phyloP scores from a whole-genome alignment of 192 early-diverging fungal genomes.

The Coemansia sp. region DNA sequence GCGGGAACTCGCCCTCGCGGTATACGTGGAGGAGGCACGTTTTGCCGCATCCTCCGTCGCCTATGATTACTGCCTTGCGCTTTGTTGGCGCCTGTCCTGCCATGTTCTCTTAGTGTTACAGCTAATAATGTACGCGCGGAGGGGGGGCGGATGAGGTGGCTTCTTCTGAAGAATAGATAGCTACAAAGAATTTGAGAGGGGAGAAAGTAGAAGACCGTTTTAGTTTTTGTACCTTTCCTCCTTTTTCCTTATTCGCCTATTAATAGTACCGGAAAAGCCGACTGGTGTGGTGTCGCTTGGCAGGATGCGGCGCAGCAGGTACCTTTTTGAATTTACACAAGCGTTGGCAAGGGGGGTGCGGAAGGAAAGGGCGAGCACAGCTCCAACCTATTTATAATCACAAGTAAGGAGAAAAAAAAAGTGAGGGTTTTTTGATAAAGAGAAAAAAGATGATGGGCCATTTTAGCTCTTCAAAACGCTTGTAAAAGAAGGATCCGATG shows the following conservation, averaged over 20 bases:
- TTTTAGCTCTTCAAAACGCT: too few species aligned
- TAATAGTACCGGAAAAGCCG: not conserved
- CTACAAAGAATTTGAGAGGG: not conserved
- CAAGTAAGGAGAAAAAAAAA: too few species aligned
- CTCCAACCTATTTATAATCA: not conserved
- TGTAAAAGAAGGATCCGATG: too few species aligned
- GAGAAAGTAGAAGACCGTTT: not conserved
- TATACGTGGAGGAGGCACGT: conserved; percentile 88
- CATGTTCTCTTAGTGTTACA: not conserved
- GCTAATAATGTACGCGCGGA: conserved; percentile 1
- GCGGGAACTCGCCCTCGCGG: conserved; percentile 80
- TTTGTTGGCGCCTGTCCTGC: conserved; percentile 14
- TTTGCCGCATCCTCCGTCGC: conserved; percentile 92
- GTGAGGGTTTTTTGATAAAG: too few species aligned
- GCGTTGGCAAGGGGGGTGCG: not conserved
- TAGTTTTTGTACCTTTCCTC: not conserved
- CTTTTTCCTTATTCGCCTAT: not conserved
- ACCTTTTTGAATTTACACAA: conserved; percentile 4
- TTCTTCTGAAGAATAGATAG: too few species aligned
- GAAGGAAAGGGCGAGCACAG: not conserved
- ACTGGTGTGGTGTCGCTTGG: not conserved
- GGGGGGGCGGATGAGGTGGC: not conserved
- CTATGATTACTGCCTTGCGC: conserved; percentile 85
- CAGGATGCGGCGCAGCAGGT: not conserved
- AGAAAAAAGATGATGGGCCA: too few species aligned